Evolutionary conservation across 2,329 filamentous ascomycete species (phyloP), one percentile per base, ranked within the genome.

Genomic region (Pestalotiopsis fici): DNA sequence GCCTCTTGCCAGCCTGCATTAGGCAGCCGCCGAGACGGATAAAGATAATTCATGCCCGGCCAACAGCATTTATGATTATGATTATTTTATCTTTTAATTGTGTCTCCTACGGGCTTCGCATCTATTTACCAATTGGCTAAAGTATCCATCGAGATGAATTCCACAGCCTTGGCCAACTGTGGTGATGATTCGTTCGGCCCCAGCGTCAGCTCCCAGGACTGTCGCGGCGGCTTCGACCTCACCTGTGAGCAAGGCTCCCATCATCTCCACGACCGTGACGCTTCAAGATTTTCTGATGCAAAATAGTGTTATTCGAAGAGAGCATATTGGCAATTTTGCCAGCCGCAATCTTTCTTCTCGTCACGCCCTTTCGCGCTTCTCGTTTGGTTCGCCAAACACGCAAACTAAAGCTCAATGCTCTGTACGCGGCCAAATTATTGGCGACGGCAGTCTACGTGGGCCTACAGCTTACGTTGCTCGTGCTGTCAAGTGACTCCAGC

Each of bases 281-380:
- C 62, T 56, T 65, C 56, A 47, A 35, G 62, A 47, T 47, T 65
- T n/a, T 35, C 43, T 65, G 43, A 65, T 47, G 35, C 43, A 65
- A 43, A 65, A 56, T 65, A 65, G 62, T 65, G 43, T 43, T 65
- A 65, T 65, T 65, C 62, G 62, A 65, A 65, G 62, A 65, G 56
- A 65, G 62, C 62, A 47, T 65, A 43, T 47, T 65, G 62, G 25
- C 62, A 35, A 65, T 65, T 47, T 47, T 47, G 43, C 62, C 56
- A 47, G 55, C 62, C 25, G 62, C 62, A 35, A 47, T 43, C 18
- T 65, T 65, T 56, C 62, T 65, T 47, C 62, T 65, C 43, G 56
- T 56, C 56, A 28, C 62, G 43, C 62, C 62, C 43, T 43, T 65
- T 65, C 62, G 62, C 56, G 56, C 50, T 65, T 65, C 62, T 65